A percentile compares a stretch with the other conserved stretches of the same genome.
Conservation (phyloP, 2,329 filamentous ascomycete species). For the Sporothrix curviconia region DNA sequence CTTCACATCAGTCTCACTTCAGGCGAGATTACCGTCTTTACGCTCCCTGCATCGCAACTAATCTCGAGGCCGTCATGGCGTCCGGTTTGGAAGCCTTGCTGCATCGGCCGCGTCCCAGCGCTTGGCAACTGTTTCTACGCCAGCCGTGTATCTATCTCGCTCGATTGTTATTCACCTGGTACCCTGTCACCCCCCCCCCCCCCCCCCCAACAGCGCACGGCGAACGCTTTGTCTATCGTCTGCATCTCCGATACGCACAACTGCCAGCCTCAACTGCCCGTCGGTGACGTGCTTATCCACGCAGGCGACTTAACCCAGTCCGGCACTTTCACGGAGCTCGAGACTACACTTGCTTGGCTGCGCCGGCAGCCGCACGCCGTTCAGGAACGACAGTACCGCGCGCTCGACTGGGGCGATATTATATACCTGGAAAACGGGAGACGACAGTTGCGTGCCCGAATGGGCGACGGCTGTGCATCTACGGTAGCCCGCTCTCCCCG, state of each 20-base stretch:
- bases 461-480: slow-evolving; percentile 28
- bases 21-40: too few relatives aligned
- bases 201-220: too few relatives aligned
- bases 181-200: neutral
- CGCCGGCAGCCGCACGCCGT: slow-evolving; percentile 31
- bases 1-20: too few relatives aligned
- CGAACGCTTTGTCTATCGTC: slow-evolving; percentile 7
- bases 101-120: slow-evolving; percentile 4
- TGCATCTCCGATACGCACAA: slow-evolving; percentile 14
- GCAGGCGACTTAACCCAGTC: slow-evolving; percentile 42
- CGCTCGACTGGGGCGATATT: slow-evolving; percentile 28
- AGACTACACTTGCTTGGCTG: slow-evolving; percentile 37
- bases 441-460: slow-evolving; percentile 24
- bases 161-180: slow-evolving; percentile 20
- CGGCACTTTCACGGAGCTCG: slow-evolving; percentile 36
- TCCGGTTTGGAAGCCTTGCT: neutral
- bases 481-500: slow-evolving; percentile 31
- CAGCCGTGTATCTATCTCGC: slow-evolving; percentile 20
- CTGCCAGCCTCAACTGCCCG: slow-evolving; percentile 25
- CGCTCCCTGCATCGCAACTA: neutral
- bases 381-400: slow-evolving; percentile 25
- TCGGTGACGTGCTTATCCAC: slow-evolving; percentile 41
- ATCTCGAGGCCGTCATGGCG: neutral
- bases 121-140: slow-evolving; percentile 9
- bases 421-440: slow-evolving; percentile 28